Conservation (phyloP, 2,329 filamentous ascomycete species). For the Calonectria pseudoreteaudii region DNA sequence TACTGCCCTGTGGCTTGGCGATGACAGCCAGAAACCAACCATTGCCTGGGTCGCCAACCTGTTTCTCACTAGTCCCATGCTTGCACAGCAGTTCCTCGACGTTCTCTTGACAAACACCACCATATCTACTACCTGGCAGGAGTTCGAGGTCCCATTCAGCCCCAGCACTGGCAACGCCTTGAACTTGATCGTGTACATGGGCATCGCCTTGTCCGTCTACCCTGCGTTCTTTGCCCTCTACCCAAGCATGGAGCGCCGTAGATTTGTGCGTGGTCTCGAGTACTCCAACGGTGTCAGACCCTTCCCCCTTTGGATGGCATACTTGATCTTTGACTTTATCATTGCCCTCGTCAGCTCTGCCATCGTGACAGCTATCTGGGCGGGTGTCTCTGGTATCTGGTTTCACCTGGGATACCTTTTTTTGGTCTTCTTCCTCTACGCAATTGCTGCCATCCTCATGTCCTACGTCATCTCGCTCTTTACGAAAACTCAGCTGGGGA, state of each 20-base stretch:
- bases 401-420: conserved; percentile 87
- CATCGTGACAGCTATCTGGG: conserved; percentile 77
- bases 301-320: conserved; percentile 86
- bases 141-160: conserved; percentile 80
- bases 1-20: conserved; percentile 82
- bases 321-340: conserved; percentile 82
- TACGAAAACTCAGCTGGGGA: conserved; percentile 80
- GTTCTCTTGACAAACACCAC: conserved; percentile 74
- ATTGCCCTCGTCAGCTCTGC: conserved; percentile 76
- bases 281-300: conserved; percentile 92
- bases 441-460: conserved; percentile 79
- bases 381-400: conserved; percentile 73
- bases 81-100: conserved; percentile 74
- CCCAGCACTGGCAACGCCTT: conserved; percentile 78
- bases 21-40: conserved; percentile 68
- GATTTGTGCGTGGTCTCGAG: conserved; percentile 84
- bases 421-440: conserved; percentile 83
- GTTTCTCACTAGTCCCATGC: conserved; percentile 67
- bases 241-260: conserved; percentile 83
- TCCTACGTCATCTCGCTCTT: conserved; percentile 87
- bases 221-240: conserved; percentile 92
- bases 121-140: conserved; percentile 78
- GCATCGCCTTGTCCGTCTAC: conserved; percentile 80
- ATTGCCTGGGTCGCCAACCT: conserved; percentile 78
- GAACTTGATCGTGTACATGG: conserved; percentile 85